Evolutionary conservation across 768 basidiomycete genomes (phyloP).

Genomic region (Phaeotremella skinneri): DNA sequence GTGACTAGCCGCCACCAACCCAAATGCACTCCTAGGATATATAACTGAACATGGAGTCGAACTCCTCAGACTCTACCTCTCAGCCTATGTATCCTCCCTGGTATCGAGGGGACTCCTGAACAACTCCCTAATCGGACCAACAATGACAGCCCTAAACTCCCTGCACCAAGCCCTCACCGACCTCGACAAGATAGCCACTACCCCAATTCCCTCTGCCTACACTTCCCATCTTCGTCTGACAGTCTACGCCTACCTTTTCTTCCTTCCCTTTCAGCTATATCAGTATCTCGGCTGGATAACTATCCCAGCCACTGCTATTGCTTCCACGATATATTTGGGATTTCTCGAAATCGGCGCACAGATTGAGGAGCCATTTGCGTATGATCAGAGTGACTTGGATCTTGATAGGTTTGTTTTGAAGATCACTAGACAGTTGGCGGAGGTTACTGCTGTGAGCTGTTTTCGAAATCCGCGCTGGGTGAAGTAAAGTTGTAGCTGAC

Average conservation of each 20-base stretch:
- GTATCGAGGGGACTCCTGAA: slow-evolving; percentile 32
- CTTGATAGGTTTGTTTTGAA: slow-evolving; percentile 67
- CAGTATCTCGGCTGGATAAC: slow-evolving; percentile 64
- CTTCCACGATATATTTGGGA: slow-evolving; percentile 71
- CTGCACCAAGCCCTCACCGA: slow-evolving; percentile 43
- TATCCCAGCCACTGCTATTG: slow-evolving; percentile 65
- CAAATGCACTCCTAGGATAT: too few species aligned
- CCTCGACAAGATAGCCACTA: slow-evolving; percentile 47
- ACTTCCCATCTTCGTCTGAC: slow-evolving; percentile 39
- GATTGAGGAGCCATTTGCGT: slow-evolving; percentile 43
- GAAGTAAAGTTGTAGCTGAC: neutral
- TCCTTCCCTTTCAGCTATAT: slow-evolving; percentile 72
- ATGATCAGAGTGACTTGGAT: slow-evolving; percentile 39
- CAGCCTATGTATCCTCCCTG: slow-evolving; percentile 36
- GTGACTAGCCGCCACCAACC: slow-evolving; percentile 2
- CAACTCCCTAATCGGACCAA: slow-evolving; percentile 27
- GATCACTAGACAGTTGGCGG: slow-evolving; percentile 67
- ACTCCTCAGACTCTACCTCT: slow-evolving; percentile 36
- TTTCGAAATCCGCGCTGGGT: neutral
- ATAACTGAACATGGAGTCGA: neutral
- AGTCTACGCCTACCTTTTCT: slow-evolving; percentile 61
- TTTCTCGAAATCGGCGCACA: slow-evolving; percentile 63
- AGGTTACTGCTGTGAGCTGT: slow-evolving; percentile 63
- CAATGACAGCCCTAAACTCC: slow-evolving; percentile 30
- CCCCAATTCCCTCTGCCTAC: slow-evolving; percentile 49